Base-by-base conservation (phyloP, 345 rosid species). In the Euphorbia tirucalli region DNA sequence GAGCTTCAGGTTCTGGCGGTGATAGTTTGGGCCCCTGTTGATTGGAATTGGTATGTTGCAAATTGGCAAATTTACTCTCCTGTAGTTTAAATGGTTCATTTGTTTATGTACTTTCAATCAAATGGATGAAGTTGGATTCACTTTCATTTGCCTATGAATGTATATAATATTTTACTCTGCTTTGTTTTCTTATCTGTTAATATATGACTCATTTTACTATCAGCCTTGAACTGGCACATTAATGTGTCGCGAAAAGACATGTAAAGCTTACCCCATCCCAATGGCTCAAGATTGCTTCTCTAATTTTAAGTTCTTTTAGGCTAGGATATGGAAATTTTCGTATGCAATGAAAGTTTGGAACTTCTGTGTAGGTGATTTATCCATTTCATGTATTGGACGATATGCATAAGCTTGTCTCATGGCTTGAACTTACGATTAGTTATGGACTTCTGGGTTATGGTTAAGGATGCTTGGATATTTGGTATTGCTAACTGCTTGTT, bases 1-100 rank as follows among this genome's bases (percentile, higher is more conserved):
- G 81, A 68, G 71, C 85, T 61, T 78, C 82, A 5, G 72, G 56
- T 43, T 78, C 80, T 1, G 73, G 78, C 3, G 78, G 52, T 8
- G 79, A 60, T 55, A 68, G 61, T 69, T 75, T 69, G 21, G 74
- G 75, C 71, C 72, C 77, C 5, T 50, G 52, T 75, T 82, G 82
- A 82, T 70, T 49, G 59, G 25, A 49, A 66, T 71, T 30, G 43
- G 58, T 50, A 50, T 67, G 46, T 67, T 15, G 46, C 28, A 31
- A 55, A 24, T 55, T 7, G 25, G 24, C n/a, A 16, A 5, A 28
- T 35, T 54, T 68, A 57, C 50, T 32, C 16, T 46, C n/a, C 7
- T 35, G 60, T 68, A 68, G 61, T 68, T 67, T 52, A 67, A 50
- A 48, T 48, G 39, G 61, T 68, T 68, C 30, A 11, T n/a, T 28